A percentile compares a stretch with the other conserved stretches of the same genome.
These are phyloP conservation scores for Miscanthus sacchariflorus DNA, from an alignment of 202 grass and related monocot genomes.

Conservation along the genomic window DNA sequence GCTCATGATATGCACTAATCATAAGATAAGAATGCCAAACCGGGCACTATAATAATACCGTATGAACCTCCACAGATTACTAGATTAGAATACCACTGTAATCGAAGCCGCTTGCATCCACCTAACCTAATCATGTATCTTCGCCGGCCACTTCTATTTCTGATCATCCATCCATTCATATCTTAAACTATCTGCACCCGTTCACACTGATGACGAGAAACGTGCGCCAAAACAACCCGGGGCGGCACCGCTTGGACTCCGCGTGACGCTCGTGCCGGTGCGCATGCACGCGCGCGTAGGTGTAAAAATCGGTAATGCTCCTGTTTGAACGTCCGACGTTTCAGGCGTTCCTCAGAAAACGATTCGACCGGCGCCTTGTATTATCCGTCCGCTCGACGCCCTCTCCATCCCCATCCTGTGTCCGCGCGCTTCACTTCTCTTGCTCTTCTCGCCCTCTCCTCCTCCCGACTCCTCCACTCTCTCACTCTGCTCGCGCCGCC, in stretches of 20 bases:
- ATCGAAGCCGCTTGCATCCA: neutral
- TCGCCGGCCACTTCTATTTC: neutral
- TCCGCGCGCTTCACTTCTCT: too few relatives aligned
- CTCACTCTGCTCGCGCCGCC: too few relatives aligned
- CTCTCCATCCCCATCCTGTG: too few relatives aligned
- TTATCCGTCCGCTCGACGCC: too few relatives aligned
- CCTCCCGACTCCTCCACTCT: too few relatives aligned
- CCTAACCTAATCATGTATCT: neutral
- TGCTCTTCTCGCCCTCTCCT: too few relatives aligned
- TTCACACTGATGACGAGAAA: constrained; percentile 17
- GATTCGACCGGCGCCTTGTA: too few relatives aligned
- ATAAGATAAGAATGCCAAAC: constrained; percentile 22
- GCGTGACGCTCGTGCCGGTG: constrained; percentile 27
- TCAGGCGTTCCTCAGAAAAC: too few relatives aligned
- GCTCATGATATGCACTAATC: neutral
- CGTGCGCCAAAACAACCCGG: neutral
- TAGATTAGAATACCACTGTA: neutral
- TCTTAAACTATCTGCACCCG: neutral
- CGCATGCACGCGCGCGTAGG: too few relatives aligned
- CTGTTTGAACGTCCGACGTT: too few relatives aligned
- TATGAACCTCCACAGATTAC: constrained; percentile 1
- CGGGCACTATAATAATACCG: neutral
- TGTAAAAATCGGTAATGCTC: constrained; percentile 32
- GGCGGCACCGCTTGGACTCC: constrained; percentile 11
- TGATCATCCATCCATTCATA: neutral